Conservation (phyloP, 2,329 filamentous ascomycete species). For the Lecanicillium sp. region DNA sequence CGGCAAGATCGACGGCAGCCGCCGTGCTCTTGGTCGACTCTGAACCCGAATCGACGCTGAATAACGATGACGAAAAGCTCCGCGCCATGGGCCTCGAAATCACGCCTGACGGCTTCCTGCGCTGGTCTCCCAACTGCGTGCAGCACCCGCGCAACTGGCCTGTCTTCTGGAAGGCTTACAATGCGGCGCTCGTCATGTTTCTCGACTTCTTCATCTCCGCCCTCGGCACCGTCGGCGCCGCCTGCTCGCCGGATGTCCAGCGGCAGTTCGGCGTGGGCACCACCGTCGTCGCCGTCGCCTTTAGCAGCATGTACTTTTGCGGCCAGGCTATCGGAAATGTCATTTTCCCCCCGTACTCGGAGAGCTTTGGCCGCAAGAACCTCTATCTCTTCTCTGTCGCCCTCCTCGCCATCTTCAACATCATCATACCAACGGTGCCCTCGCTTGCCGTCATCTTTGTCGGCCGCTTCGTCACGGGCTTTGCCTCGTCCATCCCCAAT, state of each 20-base stretch:
- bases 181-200: slow-evolving; percentile 2
- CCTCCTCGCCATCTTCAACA: slow-evolving; percentile 1
- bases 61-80: not conserved
- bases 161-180: slow-evolving; percentile 3
- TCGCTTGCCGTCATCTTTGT: slow-evolving; percentile 1
- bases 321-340: slow-evolving; percentile 2
- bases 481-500: slow-evolving; percentile 1
- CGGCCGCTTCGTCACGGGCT: slow-evolving; percentile 1
- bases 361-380: slow-evolving; percentile 3
- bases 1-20: not conserved
- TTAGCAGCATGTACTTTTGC: slow-evolving; percentile 3
- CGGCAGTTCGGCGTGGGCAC: not conserved
- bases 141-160: slow-evolving; percentile 3
- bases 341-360: not conserved
- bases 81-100: not conserved
- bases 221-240: slow-evolving; percentile 1
- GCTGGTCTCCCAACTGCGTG: slow-evolving; percentile 2
- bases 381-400: slow-evolving; percentile 3
- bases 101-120: not conserved
- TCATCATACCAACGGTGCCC: slow-evolving; percentile 2
- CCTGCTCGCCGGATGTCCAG: not conserved
- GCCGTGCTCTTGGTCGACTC: not conserved
- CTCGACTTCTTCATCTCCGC: slow-evolving; percentile 5
- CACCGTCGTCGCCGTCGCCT: slow-evolving; percentile 1
- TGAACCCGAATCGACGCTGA: slow-evolving; percentile 1